A percentile compares a stretch with the other conserved stretches of the same genome.
Conservation (phyloP, 106 monocot species). For the Dendrobium nobile region DNA sequence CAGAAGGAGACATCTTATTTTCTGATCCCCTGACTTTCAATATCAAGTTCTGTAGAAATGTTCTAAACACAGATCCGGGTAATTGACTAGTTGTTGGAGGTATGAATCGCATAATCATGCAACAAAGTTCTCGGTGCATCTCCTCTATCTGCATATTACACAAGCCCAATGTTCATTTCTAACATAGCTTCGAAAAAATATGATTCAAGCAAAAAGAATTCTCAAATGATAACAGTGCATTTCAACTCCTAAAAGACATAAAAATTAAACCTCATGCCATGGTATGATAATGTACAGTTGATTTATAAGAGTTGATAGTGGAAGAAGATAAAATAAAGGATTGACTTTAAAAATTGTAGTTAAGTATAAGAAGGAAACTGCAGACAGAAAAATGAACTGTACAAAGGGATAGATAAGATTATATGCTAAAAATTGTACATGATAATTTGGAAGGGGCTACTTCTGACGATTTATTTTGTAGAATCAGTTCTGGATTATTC, state of each 20-base stretch:
- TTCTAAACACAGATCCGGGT: conserved; percentile 81
- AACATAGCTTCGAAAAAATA: background rate
- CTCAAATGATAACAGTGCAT: background rate
- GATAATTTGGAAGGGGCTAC: background rate
- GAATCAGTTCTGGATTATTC: background rate
- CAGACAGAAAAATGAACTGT: background rate
- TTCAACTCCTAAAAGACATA: background rate
- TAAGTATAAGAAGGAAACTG: background rate
- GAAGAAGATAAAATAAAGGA: background rate
- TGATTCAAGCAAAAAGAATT: background rate
- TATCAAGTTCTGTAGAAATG: conserved; percentile 76
- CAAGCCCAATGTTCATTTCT: background rate
- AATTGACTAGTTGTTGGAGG: conserved; percentile 50
- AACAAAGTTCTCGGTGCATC: conserved; percentile 80
- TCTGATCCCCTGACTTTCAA: conserved; percentile 50
- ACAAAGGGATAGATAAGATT: background rate
- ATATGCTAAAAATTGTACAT: background rate
- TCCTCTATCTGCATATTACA: conserved; percentile 84
- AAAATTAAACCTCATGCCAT: background rate
- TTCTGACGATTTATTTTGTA: background rate
- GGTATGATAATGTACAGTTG: background rate
- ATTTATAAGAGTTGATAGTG: background rate
- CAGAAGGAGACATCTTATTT: conserved; percentile 41
- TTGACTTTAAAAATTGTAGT: background rate
- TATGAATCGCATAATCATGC: conserved; percentile 62